Base-by-base conservation (phyloP, 1,284 basidiomycete genomes). In the Melampsora larici-populina region DNA sequence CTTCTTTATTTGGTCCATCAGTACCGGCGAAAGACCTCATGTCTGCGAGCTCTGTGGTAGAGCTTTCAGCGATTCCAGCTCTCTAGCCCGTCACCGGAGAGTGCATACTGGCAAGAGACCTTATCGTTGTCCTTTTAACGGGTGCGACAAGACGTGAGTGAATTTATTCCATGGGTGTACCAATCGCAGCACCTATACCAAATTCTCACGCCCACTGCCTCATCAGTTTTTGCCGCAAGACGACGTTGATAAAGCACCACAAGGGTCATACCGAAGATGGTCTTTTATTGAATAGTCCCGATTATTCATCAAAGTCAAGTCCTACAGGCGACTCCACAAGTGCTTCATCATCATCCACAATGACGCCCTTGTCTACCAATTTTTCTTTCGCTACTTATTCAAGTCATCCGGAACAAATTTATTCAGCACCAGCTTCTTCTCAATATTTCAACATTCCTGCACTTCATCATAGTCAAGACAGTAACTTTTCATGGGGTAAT, bases 1-100 rank as follows among this genome's bases (percentile, higher is more conserved):
- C 49, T 74, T n/a, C 11, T 65, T 31, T 11, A 46, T 60, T 31
- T 82, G 83, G 29, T 82, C 81, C n/a, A 77, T n/a, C 78, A 86
- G 87, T 82, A 87, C 87, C 33, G 88, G 87, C 58, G 88, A 88
- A 80, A 84, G 86, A 67, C 88, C 88, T 1, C 87, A 88, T 81
- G 82, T 84, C 33, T 88, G 88, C 82, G 82, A 85, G 80, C 31
- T 66, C n/a, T 87, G 86, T 81, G 70, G 82, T 62, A 87, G 87
- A 81, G 84, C 86, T 8, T 88, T 88, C 81, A 85, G 85, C 70
- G 88, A 88, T 81, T 88, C 87, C 9, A 86, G 85, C 79, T 88
- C 87, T 9, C 84, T 88, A 17, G 87, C 87, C 24, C 85, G 88
- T 15, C 88, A 88, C 79, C 85, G 87, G 2, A 84, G 87, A 17